These are phyloP conservation scores for Pseudoturritis turrita DNA, from an alignment of 345 rosid genomes.

Conservation along the genomic window DNA sequence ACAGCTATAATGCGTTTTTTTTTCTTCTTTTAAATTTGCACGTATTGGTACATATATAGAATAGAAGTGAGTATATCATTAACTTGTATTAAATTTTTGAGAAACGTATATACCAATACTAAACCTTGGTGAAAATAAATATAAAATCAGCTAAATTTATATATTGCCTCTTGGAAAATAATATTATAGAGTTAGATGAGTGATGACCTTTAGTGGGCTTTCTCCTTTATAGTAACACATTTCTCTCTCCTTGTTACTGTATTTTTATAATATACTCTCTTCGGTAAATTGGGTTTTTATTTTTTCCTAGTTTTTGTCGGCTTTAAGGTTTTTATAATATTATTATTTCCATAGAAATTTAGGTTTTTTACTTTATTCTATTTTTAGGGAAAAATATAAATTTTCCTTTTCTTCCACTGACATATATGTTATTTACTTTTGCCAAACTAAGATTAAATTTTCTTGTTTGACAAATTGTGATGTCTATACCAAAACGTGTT, in stretches of 20 bases:
- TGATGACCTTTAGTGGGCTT: slow-evolving; percentile 30
- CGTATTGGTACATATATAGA: not conserved
- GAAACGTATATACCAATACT: not conserved
- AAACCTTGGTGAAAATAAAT: not conserved
- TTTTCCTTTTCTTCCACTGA: not conserved
- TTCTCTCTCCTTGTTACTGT: slow-evolving; percentile 30
- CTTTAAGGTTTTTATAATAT: slow-evolving; percentile 14
- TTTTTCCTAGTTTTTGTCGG: slow-evolving; percentile 27
- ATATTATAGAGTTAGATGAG: slow-evolving; percentile 13
- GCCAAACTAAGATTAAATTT: not conserved
- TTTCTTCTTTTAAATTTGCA: not conserved
- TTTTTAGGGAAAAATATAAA: not conserved
- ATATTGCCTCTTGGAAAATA: slow-evolving; percentile 6
- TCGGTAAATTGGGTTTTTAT: slow-evolving; percentile 6
- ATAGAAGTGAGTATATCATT: not conserved
- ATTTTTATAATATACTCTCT: slow-evolving; percentile 22
- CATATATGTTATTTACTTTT: slow-evolving; percentile 11
- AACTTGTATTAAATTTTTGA: not conserved
- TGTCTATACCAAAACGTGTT: not conserved
- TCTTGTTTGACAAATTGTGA: slow-evolving; percentile 8
- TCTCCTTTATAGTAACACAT: not conserved
- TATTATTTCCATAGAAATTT: not conserved
- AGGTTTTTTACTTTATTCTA: slow-evolving; percentile 22
- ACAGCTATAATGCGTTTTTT: slow-evolving; percentile 2
- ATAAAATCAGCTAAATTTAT: not conserved